Conservation (phyloP, 805 yeast species). For the Candida incommunis region DNA sequence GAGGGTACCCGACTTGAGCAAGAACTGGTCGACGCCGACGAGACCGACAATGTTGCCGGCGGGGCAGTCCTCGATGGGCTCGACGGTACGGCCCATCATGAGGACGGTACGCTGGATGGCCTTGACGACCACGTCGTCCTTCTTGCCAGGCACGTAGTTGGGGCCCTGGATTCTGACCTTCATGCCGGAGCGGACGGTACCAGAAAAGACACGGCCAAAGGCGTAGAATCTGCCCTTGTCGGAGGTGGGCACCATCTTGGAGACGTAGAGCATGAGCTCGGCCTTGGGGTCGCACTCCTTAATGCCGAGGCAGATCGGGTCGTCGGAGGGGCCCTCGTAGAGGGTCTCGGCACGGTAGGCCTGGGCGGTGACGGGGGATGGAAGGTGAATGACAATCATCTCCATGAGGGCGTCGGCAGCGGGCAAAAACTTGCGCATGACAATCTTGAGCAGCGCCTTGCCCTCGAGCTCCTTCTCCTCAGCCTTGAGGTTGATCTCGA, state of each 20-base stretch:
- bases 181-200: constrained; percentile 98
- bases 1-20: constrained; percentile 97
- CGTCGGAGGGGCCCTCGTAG: constrained; percentile 94
- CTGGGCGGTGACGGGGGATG: constrained; percentile 99
- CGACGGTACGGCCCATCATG: constrained; percentile 99
- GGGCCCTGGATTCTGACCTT: constrained; percentile 99
- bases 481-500: constrained; percentile 84
- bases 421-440: constrained; percentile 99
- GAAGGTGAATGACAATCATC: constrained; percentile 96
- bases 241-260: constrained; percentile 99
- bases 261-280: constrained; percentile 97
- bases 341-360: constrained; percentile 97
- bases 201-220: constrained; percentile 99
- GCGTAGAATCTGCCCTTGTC: constrained; percentile 99
- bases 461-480: constrained; percentile 98
- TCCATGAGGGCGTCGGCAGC: constrained; percentile 99
- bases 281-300: constrained; percentile 97
- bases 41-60: constrained; percentile 99
- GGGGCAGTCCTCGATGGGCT: constrained; percentile 98
- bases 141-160: constrained; percentile 97
- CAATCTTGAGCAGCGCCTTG: constrained; percentile 94
- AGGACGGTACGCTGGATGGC: constrained; percentile 97
- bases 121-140: constrained; percentile 94
- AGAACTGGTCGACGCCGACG: constrained; percentile 99
- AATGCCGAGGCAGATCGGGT: constrained; percentile 79